A percentile compares a stretch with the other conserved stretches of the same genome.
Conservation (phyloP, 768 basidiomycete genomes). For the Filobasidium wieringae region DNA sequence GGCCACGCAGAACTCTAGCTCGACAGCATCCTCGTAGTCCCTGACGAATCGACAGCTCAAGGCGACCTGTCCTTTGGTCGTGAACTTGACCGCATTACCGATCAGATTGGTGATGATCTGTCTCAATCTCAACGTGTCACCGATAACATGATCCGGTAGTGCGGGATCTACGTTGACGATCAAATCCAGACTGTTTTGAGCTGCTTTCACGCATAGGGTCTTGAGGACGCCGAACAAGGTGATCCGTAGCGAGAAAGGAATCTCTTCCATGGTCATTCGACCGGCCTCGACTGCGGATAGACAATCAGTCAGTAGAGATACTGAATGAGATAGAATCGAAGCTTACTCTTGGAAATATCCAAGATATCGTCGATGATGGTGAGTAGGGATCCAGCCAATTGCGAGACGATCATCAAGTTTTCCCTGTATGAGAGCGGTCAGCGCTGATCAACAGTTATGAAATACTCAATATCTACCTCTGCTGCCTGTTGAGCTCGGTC, state of each 20-base stretch:
- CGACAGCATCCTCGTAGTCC: constrained; percentile 64
- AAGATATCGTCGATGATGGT: constrained; percentile 98
- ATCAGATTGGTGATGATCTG: constrained; percentile 93
- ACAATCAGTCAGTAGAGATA: constrained; percentile 16
- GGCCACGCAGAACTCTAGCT: constrained; percentile 90
- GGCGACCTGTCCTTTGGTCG: constrained; percentile 84
- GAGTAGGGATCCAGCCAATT: constrained; percentile 77
- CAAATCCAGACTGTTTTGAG: constrained; percentile 89
- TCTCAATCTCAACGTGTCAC: constrained; percentile 83
- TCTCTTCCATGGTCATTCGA: constrained; percentile 98
- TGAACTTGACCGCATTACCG: constrained; percentile 96
- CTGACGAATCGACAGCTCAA: constrained; percentile 65
- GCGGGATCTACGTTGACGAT: constrained; percentile 91
- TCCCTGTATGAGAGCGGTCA: constrained; percentile 44
- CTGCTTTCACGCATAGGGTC: constrained; percentile 91
- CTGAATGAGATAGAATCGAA: background rate
- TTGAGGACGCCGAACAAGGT: constrained; percentile 96
- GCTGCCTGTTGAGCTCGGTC: constrained; percentile 83
- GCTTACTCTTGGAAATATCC: constrained; percentile 97
- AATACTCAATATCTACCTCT: constrained; percentile 39
- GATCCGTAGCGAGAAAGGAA: constrained; percentile 93
- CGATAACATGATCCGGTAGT: constrained; percentile 92
- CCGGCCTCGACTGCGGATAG: constrained; percentile 74
- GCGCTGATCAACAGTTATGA: background rate
- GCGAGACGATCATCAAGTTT: constrained; percentile 88